A percentile compares a stretch with the other conserved stretches of the same genome.
Evolutionary conservation across 805 yeast species (phyloP).

Genomic region (Suhomyces faveliae): DNA sequence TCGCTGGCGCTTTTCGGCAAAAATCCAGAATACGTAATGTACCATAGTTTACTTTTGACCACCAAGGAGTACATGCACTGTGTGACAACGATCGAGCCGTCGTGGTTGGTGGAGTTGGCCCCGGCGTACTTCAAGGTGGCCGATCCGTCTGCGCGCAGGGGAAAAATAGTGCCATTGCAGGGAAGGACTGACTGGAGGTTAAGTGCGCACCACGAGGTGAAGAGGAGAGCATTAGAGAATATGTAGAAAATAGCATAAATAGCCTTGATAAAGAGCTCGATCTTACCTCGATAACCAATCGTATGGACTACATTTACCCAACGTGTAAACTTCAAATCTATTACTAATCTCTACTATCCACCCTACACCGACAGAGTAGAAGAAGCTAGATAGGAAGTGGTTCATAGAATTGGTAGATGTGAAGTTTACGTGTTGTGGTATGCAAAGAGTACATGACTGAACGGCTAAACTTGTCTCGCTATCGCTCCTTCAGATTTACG

Average conservation of each 20-base stretch:
- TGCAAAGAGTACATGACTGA: neutral
- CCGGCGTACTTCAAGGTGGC: constrained; percentile 71
- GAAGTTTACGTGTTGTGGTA: too few species aligned
- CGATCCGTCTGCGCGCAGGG: constrained; percentile 52
- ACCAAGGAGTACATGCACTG: constrained; percentile 91
- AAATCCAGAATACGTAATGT: constrained; percentile 75
- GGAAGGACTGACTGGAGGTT: constrained; percentile 74
- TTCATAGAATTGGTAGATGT: neutral
- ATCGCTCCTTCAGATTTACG: too few species aligned
- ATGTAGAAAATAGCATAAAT: too few species aligned
- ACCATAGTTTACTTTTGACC: constrained; percentile 79
- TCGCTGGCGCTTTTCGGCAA: constrained; percentile 66
- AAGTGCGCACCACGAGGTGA: constrained; percentile 41
- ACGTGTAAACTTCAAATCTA: too few species aligned
- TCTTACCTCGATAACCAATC: too few species aligned
- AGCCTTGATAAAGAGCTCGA: too few species aligned
- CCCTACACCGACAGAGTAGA: too few species aligned
- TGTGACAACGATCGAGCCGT: constrained; percentile 75
- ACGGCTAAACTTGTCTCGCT: too few species aligned
- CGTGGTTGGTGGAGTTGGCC: constrained; percentile 70
- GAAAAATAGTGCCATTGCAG: constrained; percentile 70
- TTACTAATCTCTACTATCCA: too few species aligned
- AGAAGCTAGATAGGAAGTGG: neutral
- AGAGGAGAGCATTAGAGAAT: constrained; percentile 23
- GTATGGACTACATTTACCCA: too few species aligned